Conservation (phyloP, 345 rosid species). For the Ceriops tagal region DNA sequence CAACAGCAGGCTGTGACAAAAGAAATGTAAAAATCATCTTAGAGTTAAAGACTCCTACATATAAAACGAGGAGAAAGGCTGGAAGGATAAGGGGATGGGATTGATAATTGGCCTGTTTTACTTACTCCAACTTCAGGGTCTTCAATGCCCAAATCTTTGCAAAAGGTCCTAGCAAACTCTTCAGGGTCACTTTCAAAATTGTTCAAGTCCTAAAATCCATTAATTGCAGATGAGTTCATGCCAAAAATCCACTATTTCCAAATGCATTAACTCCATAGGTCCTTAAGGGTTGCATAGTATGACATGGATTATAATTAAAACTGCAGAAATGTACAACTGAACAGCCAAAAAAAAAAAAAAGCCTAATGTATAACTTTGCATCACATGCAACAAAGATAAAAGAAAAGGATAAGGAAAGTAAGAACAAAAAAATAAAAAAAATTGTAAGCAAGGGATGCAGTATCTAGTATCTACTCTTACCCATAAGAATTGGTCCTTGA, state of each 20-base stretch:
- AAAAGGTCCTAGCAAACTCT: conserved; percentile 82
- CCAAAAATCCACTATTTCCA: not conserved
- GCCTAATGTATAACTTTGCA: no score
- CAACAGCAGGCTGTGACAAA: conserved; percentile 79
- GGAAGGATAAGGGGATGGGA: not conserved
- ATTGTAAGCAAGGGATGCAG: not conserved
- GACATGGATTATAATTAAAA: no score
- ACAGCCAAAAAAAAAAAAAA: no score
- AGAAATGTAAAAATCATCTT: not conserved
- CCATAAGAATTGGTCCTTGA: conserved; percentile 93
- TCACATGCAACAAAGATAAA: no score
- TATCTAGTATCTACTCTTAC: conserved; percentile 31
- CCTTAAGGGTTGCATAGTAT: no score
- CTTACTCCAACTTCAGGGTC: conserved; percentile 98
- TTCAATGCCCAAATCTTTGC: conserved; percentile 72
- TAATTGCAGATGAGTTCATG: conserved; percentile 3
- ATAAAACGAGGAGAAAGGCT: not conserved
- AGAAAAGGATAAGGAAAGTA: not conserved
- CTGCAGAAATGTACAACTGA: no score
- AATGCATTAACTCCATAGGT: not conserved
- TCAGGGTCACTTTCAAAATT: conserved; percentile 93
- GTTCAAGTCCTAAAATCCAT: conserved; percentile 67
- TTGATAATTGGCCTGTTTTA: conserved; percentile 1
- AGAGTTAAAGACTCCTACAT: not conserved
- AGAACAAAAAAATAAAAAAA: not conserved